Evolutionary conservation across 2,329 filamentous ascomycete genomes (phyloP), one percentile per base, ranked within the genome.

Genomic region (Passalora sequoiae): DNA sequence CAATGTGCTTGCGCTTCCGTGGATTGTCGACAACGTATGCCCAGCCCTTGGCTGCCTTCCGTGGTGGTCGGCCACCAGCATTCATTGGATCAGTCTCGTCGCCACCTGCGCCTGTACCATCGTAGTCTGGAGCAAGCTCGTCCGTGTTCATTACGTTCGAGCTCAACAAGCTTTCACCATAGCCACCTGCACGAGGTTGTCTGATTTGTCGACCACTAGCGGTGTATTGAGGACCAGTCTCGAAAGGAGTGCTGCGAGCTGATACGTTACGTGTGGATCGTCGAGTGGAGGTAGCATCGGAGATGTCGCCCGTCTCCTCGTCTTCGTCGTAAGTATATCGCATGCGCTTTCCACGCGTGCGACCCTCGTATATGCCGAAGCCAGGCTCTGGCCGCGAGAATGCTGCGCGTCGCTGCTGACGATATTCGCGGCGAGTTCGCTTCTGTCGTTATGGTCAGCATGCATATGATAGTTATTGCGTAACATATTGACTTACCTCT

Each of bases 251-350:
- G 50, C 80, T 81, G 7, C 60, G 81, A 75, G 28, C 83, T 29
- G 54, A 60, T 20, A 48, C 47, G 78, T 88, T 85, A 19, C 91
- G 70, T 7, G 69, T 70, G 4, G 78, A 81, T 35, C 74, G 71
- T 32, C 77, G 81, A 13, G 80, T 76, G 9, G 86, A 87, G 5
- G 82, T 78, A 13, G 70, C 69, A 47, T 72, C 89, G 63, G 81
- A 82, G 60, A 83, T 78, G n/a, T 78, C 78, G 43, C 73, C 77
- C 39, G 69, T 29, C 4, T 44, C 42, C n/a, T 94, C 87, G 17
- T 94, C 87, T 40, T 96, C 89, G 0, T 89, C 94, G 61, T 86
- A 98, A 0, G 88, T 98, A 62, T 98, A 98, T 66, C 89, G 94
- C 69, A 94, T 85, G 49, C 91, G 85, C 72, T 98, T 97, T 44